Percentiles rank a stretch among this genome's conserved stretches.
Conservation (phyloP, 1,139 yeast genomes). For the Geotrichum aggregatum region DNA sequence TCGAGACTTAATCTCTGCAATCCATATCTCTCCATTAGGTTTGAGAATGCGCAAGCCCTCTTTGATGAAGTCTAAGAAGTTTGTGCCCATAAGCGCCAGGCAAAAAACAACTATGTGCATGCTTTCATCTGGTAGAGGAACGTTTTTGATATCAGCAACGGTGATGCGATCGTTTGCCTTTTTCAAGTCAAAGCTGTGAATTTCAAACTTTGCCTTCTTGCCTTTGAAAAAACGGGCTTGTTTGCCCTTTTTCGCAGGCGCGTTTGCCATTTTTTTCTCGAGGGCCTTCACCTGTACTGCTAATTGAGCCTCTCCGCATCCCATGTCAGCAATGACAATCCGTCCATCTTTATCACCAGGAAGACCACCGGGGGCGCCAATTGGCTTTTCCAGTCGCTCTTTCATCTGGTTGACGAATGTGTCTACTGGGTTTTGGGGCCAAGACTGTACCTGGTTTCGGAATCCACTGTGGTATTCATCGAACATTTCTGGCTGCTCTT, state of each 20-base stretch:
- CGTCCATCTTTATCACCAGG: constrained; percentile 49
- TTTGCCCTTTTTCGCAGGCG: constrained; percentile 40
- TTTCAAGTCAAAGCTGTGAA: constrained; percentile 87
- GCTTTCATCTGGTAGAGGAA: constrained; percentile 74
- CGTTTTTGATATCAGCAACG: constrained; percentile 89
- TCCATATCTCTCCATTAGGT: constrained; percentile 94
- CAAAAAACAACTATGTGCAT: constrained; percentile 87
- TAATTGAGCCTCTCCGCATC: constrained; percentile 94
- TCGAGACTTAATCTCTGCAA: constrained; percentile 93
- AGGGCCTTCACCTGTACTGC: constrained; percentile 47
- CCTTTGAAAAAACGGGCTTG: constrained; percentile 26
- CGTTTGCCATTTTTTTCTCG: constrained; percentile 39
- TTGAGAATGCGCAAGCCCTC: constrained; percentile 86
- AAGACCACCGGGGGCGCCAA: constrained; percentile 92
- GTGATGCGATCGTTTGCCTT: constrained; percentile 83
- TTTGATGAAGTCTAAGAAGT: constrained; percentile 80
- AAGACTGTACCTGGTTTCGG: constrained; percentile 85
- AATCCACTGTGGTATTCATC: constrained; percentile 95
- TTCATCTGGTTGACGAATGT: constrained; percentile 73
- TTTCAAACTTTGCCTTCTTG: constrained; percentile 45
- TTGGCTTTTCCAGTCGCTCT: constrained; percentile 56
- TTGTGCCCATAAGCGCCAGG: constrained; percentile 94
- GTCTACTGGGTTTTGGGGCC: constrained; percentile 98
- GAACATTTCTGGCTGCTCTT: constrained; percentile 80
- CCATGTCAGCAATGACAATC: constrained; percentile 93